Conservation (phyloP, 1,284 basidiomycete species). For the Porogramme epimiltina region DNA sequence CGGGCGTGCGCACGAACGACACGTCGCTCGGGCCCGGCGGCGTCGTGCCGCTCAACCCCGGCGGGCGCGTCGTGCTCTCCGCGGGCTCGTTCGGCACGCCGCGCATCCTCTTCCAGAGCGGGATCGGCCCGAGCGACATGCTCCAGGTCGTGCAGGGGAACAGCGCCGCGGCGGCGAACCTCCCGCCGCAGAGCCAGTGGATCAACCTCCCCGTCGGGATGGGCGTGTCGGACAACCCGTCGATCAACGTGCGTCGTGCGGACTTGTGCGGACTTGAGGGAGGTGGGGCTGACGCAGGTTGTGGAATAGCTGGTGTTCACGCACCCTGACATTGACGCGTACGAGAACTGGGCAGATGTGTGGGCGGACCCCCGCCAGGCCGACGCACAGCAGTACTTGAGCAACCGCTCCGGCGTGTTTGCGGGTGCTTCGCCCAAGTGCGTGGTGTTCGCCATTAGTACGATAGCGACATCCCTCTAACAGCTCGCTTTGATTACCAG, state of each 20-base stretch:
- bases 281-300: background rate
- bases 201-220: constrained; percentile 63
- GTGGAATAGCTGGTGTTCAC: constrained; percentile 60
- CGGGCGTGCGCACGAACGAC: constrained; percentile 64
- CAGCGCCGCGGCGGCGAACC: constrained; percentile 43
- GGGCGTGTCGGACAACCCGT: constrained; percentile 60
- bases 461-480: no score
- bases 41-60: constrained; percentile 54
- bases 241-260: constrained; percentile 51
- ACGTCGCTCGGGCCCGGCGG: constrained; percentile 54
- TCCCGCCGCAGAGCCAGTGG: constrained; percentile 52
- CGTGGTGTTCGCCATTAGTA: background rate
- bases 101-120: constrained; percentile 62
- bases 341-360: constrained; percentile 66
- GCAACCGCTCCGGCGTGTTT: constrained; percentile 54
- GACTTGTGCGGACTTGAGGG: background rate
- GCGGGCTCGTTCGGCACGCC: constrained; percentile 59
- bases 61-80: constrained; percentile 62
- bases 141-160: constrained; percentile 51
- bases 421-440: constrained; percentile 59
- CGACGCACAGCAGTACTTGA: constrained; percentile 56
- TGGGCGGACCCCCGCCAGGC: constrained; percentile 54
- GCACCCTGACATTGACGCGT: constrained; percentile 60
- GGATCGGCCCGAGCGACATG: constrained; percentile 65
- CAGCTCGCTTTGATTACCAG: constrained; percentile 29